phyloP scores from a whole-genome alignment of 2,329 filamentous ascomycete genomes.

The Hypoxylon sp. region DNA sequence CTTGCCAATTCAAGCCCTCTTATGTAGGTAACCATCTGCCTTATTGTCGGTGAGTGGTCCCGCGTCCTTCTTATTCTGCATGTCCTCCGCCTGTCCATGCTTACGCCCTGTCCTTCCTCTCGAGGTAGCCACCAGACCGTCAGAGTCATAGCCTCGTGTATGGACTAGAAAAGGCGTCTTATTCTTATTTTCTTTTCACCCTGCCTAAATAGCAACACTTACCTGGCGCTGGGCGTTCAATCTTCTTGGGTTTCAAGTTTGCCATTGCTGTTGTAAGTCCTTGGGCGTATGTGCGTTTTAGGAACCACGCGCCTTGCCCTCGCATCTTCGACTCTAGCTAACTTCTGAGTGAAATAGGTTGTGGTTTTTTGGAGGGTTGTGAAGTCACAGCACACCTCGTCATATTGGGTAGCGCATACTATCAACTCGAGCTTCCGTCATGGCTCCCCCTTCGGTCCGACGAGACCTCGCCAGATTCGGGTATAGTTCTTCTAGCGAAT shows the following conservation, averaged over 20 bases:
- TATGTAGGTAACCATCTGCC: conserved; percentile 36
- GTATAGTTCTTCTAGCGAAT: conserved; percentile 65
- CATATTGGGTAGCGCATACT: neutral
- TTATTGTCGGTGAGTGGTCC: conserved; percentile 41
- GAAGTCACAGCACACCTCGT: conserved; percentile 7
- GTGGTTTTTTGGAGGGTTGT: neutral
- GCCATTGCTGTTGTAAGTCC: conserved; percentile 28
- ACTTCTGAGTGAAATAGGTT: conserved; percentile 5
- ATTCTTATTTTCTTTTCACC: conserved; percentile 19
- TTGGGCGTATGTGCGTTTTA: neutral
- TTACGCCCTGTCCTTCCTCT: conserved; percentile 17
- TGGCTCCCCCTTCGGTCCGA: conserved; percentile 32
- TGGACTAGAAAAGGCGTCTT: conserved; percentile 20
- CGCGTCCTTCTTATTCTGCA: conserved; percentile 22
- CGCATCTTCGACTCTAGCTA: conserved; percentile 3
- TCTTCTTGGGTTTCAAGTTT: conserved; percentile 1
- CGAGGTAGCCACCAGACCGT: conserved; percentile 9
- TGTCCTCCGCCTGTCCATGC: conserved; percentile 27
- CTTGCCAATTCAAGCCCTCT: conserved; percentile 33
- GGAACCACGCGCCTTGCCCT: neutral
- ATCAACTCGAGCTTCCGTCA: conserved; percentile 14
- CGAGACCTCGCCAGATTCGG: conserved; percentile 53
- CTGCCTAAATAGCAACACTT: conserved; percentile 24
- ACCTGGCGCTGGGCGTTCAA: conserved; percentile 35
- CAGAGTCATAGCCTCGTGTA: conserved; percentile 21